Evolutionary conservation across 1,284 basidiomycete species (phyloP).

Genomic region (Sphagnurus paluster): DNA sequence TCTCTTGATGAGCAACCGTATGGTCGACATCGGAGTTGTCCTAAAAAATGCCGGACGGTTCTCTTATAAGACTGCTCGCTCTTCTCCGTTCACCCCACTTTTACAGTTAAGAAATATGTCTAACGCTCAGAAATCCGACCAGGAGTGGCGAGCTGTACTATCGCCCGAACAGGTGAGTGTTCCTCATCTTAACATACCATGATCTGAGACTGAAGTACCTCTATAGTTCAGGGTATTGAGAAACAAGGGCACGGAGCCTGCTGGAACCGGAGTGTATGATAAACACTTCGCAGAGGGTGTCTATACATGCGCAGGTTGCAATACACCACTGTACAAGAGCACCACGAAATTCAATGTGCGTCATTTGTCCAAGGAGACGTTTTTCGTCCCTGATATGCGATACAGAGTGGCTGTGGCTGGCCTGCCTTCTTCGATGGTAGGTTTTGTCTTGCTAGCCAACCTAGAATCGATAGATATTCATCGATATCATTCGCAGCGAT

Average conservation of each 20-base stretch:
- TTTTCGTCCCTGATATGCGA: not conserved
- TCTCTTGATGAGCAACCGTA: constrained; percentile 12
- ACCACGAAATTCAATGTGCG: constrained; percentile 82
- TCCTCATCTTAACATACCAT: not conserved
- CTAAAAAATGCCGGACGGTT: constrained; percentile 4
- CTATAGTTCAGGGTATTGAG: constrained; percentile 82
- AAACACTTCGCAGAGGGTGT: constrained; percentile 65
- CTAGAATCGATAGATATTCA: not conserved
- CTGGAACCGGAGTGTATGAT: constrained; percentile 81
- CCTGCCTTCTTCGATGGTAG: constrained; percentile 94
- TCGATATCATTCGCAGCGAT: constrained; percentile 52
- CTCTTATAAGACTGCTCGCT: constrained; percentile 7
- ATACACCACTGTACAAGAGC: constrained; percentile 79
- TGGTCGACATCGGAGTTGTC: constrained; percentile 10
- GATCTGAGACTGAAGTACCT: not conserved
- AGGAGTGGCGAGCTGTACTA: constrained; percentile 87
- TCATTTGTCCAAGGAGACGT: not conserved
- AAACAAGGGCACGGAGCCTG: constrained; percentile 83
- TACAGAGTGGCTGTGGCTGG: constrained; percentile 88
- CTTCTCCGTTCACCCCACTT: constrained; percentile 3
- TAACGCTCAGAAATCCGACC: constrained; percentile 59
- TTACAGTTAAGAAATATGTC: constrained; percentile 34
- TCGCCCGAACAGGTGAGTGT: constrained; percentile 76
- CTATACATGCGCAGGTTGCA: constrained; percentile 75
- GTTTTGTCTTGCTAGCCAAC: constrained; percentile 10